Base-by-base conservation (phyloP, 164 flowering plant genomes). In the Protea cynaroides region DNA sequence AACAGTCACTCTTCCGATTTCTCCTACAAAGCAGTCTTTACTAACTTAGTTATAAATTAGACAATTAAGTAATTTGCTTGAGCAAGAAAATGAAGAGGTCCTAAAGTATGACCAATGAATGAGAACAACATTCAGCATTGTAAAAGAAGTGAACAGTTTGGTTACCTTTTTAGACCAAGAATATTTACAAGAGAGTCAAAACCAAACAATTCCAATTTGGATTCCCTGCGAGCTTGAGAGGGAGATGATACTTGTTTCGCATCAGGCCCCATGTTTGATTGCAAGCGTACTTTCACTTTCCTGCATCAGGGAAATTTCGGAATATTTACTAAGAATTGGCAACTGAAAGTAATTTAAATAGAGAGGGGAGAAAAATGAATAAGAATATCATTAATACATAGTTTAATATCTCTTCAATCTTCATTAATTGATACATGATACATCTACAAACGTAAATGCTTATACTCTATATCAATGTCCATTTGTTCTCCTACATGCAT, bases 141-240 rank as follows among this genome's bases (percentile, higher is more conserved):
- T 22, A 34, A 21, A 25, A 37, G 59, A 29, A 29, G 34, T 2
- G 5, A 29, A 29, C 5, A 29, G 57, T 29, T 25, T 47, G 17
- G 8, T 29, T 79, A 94, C 99, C 97, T 91, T 75, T 79, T 88
- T 19, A 94, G 88, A 24, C 99, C 99, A 64, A 94, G 87, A 72
- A 89, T 91, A 66, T 88, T 91, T 56, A 94, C 97, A 65, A 94
- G 96, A 61, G 99, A 89, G 76, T 91, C 97, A 75, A 94, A 94
- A 75, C 99, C 99, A 80, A 94, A 94, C 77, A 94, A 71, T 73
- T 94, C 99, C 82, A 94, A 57, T 71, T 86, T 94, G 40, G 95
- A 86, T 50, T 89, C 96, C 52, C 69, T 75, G 22, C 59, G 74
- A 36, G 52, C 73, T 75, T 84, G 76, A 56, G 65, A 65, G 60